A percentile compares a stretch with the other conserved stretches of the same genome.
phyloP scores from a whole-genome alignment of 192 early-diverging fungal species.

The Rhizoclosmatium sp. region DNA sequence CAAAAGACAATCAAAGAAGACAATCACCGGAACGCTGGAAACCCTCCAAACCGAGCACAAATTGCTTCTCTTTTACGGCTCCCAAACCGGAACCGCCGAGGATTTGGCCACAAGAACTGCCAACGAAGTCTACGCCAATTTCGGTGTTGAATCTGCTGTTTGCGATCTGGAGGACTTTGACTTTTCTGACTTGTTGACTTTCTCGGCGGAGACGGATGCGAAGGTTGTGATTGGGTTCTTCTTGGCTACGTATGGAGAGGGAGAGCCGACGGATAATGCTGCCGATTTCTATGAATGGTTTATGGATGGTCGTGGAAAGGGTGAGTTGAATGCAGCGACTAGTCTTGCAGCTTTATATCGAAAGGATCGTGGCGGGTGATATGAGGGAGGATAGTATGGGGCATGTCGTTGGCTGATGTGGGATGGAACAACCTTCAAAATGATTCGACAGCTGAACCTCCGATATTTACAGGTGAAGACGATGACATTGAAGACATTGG shows the following conservation, averaged over 20 bases:
- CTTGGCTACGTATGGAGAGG: slow-evolving; percentile 96
- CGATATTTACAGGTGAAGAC: slow-evolving; percentile 53
- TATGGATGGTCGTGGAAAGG: slow-evolving; percentile 74
- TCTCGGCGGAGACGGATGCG: slow-evolving; percentile 51
- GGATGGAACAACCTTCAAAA: too few species aligned
- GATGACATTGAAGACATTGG: slow-evolving; percentile 65
- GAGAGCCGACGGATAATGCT: slow-evolving; percentile 98
- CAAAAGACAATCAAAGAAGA: slow-evolving; percentile 47
- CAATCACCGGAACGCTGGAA: slow-evolving; percentile 48
- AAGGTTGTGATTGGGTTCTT: slow-evolving; percentile 83
- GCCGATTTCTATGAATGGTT: slow-evolving; percentile 92
- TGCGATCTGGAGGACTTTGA: slow-evolving; percentile 94
- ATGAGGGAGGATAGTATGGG: too few species aligned
- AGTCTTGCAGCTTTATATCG: neutral
- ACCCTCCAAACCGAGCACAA: slow-evolving; percentile 46
- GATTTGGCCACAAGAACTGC: slow-evolving; percentile 92
- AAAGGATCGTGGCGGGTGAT: too few species aligned
- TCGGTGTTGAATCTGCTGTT: slow-evolving; percentile 77
- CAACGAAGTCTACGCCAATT: slow-evolving; percentile 81
- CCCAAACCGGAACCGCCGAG: slow-evolving; percentile 99
- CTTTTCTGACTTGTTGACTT: slow-evolving; percentile 79
- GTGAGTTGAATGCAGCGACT: slow-evolving; percentile 16
- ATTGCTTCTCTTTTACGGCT: slow-evolving; percentile 93
- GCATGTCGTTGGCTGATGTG: too few species aligned
- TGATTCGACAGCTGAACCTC: neutral